Conservation (phyloP, 2,329 filamentous ascomycete species). For the Neophaeococcomyces mojaviensis region DNA sequence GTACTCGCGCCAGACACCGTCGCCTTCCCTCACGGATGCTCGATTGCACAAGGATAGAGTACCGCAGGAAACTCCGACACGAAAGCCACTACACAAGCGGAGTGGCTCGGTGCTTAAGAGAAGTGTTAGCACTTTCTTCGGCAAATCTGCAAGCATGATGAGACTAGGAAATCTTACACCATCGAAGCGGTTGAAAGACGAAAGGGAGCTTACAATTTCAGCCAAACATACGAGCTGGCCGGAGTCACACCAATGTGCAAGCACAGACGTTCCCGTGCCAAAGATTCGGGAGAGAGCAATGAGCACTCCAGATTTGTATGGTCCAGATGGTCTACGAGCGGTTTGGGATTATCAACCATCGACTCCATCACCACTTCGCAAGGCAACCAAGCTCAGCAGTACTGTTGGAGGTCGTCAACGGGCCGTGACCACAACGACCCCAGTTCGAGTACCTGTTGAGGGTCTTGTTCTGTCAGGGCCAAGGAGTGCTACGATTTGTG, state of each 20-base stretch:
- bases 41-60: neutral
- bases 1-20: slow-evolving; percentile 18
- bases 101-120: slow-evolving; percentile 5
- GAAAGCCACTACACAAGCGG: slow-evolving; percentile 5
- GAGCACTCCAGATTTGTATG: slow-evolving; percentile 3
- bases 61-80: slow-evolving; percentile 11
- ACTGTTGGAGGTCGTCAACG: neutral
- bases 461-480: neutral
- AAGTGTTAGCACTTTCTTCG: slow-evolving; percentile 6
- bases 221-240: slow-evolving; percentile 1
- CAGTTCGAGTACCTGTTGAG: neutral
- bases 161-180: neutral
- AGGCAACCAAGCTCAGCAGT: slow-evolving; percentile 2
- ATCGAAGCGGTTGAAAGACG: slow-evolving; percentile 1
- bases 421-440: slow-evolving; percentile 2
- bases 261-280: neutral
- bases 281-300: neutral
- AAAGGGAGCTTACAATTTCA: neutral
- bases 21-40: slow-evolving; percentile 1
- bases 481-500: neutral
- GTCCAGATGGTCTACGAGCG: slow-evolving; percentile 2
- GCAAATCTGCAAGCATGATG: slow-evolving; percentile 3
- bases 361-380: slow-evolving; percentile 11
- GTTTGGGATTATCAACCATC: slow-evolving; percentile 10
- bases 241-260: neutral